Conservation (phyloP, 768 basidiomycete genomes). For the Austroboletus eburneus region DNA sequence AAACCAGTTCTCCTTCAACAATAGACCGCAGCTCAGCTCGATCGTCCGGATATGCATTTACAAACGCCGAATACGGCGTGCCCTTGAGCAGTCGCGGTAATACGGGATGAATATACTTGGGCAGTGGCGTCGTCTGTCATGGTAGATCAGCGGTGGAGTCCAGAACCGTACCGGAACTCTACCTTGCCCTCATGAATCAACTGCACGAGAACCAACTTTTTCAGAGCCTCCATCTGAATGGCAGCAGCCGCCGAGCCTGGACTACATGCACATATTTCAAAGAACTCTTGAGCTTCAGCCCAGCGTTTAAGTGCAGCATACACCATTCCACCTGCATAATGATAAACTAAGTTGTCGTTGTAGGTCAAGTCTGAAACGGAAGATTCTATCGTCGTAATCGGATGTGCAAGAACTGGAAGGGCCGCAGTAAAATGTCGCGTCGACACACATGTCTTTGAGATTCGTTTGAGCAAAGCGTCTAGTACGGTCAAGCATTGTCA, state of each 20-base stretch:
- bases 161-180: constrained; percentile 1
- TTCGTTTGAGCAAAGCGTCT: background rate
- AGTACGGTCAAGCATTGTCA: background rate
- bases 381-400: constrained; percentile 64
- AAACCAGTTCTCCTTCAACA: constrained; percentile 53
- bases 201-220: constrained; percentile 78
- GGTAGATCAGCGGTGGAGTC: background rate
- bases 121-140: constrained; percentile 41
- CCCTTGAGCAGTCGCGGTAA: constrained; percentile 61
- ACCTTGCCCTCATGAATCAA: constrained; percentile 76
- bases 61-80: constrained; percentile 61
- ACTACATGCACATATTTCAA: constrained; percentile 73
- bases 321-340: constrained; percentile 76
- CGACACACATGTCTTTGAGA: constrained; percentile 51
- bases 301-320: constrained; percentile 60
- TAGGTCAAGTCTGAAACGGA: constrained; percentile 62
- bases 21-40: constrained; percentile 41
- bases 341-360: constrained; percentile 79
- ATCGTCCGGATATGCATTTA: constrained; percentile 62
- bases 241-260: constrained; percentile 57
- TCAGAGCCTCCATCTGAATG: constrained; percentile 81
- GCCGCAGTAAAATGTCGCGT: constrained; percentile 52
- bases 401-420: constrained; percentile 55
- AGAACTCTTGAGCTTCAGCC: constrained; percentile 67
- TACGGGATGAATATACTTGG: constrained; percentile 67